phyloP scores from a whole-genome alignment of 352 stramenopile species.

The Pythium volutum region DNA sequence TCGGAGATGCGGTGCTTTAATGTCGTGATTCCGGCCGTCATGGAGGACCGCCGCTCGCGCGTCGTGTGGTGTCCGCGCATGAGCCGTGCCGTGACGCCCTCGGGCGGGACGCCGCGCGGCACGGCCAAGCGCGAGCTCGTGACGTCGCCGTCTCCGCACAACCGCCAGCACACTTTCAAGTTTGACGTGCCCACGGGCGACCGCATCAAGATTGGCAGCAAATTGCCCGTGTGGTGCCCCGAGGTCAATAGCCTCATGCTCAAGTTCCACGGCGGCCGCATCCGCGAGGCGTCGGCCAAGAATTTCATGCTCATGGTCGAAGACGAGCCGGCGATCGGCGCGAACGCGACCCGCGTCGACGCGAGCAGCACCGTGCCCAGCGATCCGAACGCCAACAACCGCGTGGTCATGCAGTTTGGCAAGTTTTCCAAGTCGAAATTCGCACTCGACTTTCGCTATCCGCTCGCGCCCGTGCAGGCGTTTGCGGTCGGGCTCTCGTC shows the following conservation, averaged over 20 bases:
- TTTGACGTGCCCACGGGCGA: slow-evolving; percentile 71
- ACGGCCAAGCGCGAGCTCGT: slow-evolving; percentile 46
- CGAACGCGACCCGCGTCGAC: slow-evolving; percentile 8
- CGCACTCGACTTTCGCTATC: slow-evolving; percentile 84
- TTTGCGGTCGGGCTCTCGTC: slow-evolving; percentile 86
- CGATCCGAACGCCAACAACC: slow-evolving; percentile 48
- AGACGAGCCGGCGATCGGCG: slow-evolving; percentile 41
- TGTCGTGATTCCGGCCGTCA: slow-evolving; percentile 76
- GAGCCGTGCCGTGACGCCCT: slow-evolving; percentile 58
- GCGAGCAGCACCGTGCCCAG: background rate
- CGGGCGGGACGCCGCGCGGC: slow-evolving; percentile 59
- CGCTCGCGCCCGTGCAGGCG: slow-evolving; percentile 78
- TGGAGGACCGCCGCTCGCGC: slow-evolving; percentile 73
- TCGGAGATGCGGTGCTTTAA: slow-evolving; percentile 84
- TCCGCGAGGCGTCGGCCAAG: slow-evolving; percentile 85
- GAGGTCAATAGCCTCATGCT: slow-evolving; percentile 87
- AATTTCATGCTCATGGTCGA: slow-evolving; percentile 90
- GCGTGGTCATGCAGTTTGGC: slow-evolving; percentile 84
- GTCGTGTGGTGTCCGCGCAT: slow-evolving; percentile 83
- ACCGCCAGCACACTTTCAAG: slow-evolving; percentile 68
- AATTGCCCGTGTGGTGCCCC: slow-evolving; percentile 82
- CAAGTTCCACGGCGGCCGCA: slow-evolving; percentile 86
- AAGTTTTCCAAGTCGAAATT: slow-evolving; percentile 89
- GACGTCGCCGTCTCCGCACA: slow-evolving; percentile 72
- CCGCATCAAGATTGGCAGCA: slow-evolving; percentile 79